Evolutionary conservation across 208 protist genomes (phyloP).

Genomic region (Acanthamoeba culbertsoni): DNA sequence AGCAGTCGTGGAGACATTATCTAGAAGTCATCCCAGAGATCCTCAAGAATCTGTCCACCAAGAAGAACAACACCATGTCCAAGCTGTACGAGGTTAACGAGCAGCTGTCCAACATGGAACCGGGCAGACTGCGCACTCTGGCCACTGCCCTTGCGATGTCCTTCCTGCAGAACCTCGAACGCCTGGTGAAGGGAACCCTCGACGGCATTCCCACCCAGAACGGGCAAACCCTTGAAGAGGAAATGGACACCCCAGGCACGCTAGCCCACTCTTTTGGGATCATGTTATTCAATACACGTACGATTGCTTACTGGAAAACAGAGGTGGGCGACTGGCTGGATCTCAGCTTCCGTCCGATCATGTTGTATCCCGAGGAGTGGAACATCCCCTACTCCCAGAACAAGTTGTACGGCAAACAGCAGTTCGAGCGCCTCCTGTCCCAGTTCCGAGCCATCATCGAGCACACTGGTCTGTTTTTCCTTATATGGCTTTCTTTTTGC

Average conservation of each 20-base stretch:
- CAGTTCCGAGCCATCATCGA: conserved; percentile 13
- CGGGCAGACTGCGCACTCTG: neutral
- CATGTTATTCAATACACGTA: neutral
- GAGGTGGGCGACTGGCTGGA: conserved; percentile 7
- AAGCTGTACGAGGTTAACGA: neutral
- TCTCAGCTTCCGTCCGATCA: neutral
- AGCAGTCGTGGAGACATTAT: neutral
- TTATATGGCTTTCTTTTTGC: neutral
- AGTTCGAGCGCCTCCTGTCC: conserved; percentile 35
- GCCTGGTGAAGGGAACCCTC: neutral
- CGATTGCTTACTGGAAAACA: neutral
- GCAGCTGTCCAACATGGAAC: neutral
- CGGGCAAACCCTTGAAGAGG: conserved; percentile 13
- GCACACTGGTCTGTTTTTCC: neutral
- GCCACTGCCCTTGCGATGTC: neutral
- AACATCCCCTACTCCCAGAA: conserved; percentile 36
- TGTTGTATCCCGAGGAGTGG: neutral
- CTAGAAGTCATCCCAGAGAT: neutral
- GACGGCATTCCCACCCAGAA: conserved; percentile 38
- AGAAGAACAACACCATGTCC: neutral
- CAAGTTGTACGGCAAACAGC: conserved; percentile 44
- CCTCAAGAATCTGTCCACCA: neutral
- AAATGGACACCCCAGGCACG: neutral
- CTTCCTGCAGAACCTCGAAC: neutral
- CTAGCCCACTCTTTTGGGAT: neutral